phyloP scores from a whole-genome alignment of 805 yeast genomes.

The Spathaspora sp. region DNA sequence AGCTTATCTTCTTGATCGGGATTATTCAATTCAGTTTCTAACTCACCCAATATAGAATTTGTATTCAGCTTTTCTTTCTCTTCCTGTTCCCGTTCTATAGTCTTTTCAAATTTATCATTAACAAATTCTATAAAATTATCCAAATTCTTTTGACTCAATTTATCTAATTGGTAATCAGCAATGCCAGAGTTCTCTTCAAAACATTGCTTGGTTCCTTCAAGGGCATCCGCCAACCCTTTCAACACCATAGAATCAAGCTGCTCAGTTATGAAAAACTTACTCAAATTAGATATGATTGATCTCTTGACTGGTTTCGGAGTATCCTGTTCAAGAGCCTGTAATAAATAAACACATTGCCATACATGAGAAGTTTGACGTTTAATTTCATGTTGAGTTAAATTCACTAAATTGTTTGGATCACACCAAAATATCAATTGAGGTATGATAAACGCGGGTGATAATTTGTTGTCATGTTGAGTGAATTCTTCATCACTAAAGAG shows the following conservation, averaged over 20 bases:
- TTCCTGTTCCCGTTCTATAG: constrained; percentile 18
- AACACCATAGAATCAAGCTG: constrained; percentile 25
- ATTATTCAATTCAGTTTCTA: constrained; percentile 9
- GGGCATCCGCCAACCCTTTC: constrained; percentile 28
- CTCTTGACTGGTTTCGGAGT: constrained; percentile 51
- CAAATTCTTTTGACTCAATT: constrained; percentile 24
- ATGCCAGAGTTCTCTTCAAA: constrained; percentile 19
- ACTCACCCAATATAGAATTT: constrained; percentile 6
- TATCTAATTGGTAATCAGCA: constrained; percentile 31
- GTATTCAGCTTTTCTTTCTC: constrained; percentile 3
- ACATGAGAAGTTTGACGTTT: constrained; percentile 50
- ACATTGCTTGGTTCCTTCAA: constrained; percentile 28
- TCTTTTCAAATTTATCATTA: constrained; percentile 18
- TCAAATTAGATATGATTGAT: constrained; percentile 48
- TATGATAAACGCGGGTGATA: constrained; percentile 46
- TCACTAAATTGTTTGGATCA: constrained; percentile 67
- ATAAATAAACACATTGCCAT: constrained; percentile 50
- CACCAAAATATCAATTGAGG: constrained; percentile 84
- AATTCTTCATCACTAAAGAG: constrained; percentile 35
- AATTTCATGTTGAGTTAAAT: constrained; percentile 39
- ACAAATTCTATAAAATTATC: constrained; percentile 27
- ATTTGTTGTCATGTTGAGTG: constrained; percentile 12
- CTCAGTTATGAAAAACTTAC: constrained; percentile 38
- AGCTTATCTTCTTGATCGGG: constrained; percentile 1
- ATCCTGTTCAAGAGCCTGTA: constrained; percentile 48